A percentile compares a stretch with the other conserved stretches of the same genome.
Conservation (phyloP, 768 basidiomycete genomes). For the Sporobolomyces roseus region DNA sequence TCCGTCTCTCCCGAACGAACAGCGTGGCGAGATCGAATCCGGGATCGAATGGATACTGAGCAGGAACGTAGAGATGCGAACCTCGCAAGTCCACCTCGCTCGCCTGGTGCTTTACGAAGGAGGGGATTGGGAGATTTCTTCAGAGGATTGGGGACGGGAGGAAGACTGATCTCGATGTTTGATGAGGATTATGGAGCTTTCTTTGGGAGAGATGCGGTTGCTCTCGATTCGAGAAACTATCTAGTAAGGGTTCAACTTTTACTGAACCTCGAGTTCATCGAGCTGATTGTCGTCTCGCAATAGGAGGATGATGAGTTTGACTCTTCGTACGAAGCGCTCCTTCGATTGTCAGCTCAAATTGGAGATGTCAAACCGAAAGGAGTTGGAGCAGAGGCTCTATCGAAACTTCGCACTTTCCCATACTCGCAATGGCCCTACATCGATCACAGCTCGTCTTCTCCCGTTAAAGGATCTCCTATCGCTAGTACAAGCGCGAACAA, state of each 20-base stretch:
- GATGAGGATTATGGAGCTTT: slow-evolving; percentile 27
- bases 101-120: slow-evolving; percentile 9
- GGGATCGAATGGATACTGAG: background rate
- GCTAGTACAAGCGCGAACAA: slow-evolving; percentile 13
- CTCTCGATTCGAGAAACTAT: slow-evolving; percentile 33
- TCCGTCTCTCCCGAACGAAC: no score
- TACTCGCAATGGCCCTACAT: slow-evolving; percentile 35
- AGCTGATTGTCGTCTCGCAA: background rate
- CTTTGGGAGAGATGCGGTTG: slow-evolving; percentile 22
- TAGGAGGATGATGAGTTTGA: slow-evolving; percentile 44
- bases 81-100: slow-evolving; percentile 5
- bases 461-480: background rate
- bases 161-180: slow-evolving; percentile 5
- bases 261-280: no score
- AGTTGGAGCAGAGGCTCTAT: slow-evolving; percentile 15
- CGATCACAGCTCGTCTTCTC: background rate
- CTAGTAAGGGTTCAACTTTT: slow-evolving; percentile 5
- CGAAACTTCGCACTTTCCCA: slow-evolving; percentile 11
- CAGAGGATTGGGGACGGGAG: slow-evolving; percentile 8
- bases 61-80: background rate
- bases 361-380: slow-evolving; percentile 42
- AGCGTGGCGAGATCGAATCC: background rate
- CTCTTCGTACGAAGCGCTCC: slow-evolving; percentile 38
- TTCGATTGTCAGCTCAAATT: slow-evolving; percentile 38
- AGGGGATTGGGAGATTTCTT: slow-evolving; percentile 20